phyloP scores from a whole-genome alignment of 169 alveolate species.

The Plasmodium falciparum region DNA sequence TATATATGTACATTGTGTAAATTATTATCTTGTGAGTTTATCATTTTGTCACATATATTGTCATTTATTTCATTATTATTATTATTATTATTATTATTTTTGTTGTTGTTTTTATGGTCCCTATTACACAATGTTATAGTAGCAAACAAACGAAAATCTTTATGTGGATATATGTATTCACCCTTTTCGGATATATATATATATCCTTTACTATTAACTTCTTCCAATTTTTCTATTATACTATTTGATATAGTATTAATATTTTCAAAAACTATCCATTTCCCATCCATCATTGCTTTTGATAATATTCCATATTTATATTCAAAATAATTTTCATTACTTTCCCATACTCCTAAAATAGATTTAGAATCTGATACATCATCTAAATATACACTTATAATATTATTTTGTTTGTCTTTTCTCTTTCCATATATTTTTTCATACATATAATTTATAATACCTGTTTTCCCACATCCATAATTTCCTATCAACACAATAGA shows the following conservation, averaged over 20 bases:
- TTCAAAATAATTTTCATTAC: slow-evolving; percentile 84
- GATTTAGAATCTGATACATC: slow-evolving; percentile 87
- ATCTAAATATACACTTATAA: slow-evolving; percentile 84
- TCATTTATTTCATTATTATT: background rate
- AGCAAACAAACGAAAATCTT: slow-evolving; percentile 79
- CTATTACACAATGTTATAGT: slow-evolving; percentile 57
- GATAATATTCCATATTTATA: slow-evolving; percentile 87
- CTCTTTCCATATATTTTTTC: slow-evolving; percentile 34
- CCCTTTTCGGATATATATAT: slow-evolving; percentile 80
- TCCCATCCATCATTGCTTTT: slow-evolving; percentile 84
- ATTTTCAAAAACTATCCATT: slow-evolving; percentile 88
- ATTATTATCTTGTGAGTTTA: too few relatives aligned
- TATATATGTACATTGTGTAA: too few relatives aligned
- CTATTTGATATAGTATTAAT: slow-evolving; percentile 83
- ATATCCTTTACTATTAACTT: slow-evolving; percentile 78
- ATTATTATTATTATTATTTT: background rate
- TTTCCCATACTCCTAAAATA: slow-evolving; percentile 87
- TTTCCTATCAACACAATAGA: slow-evolving; percentile 66
- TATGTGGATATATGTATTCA: slow-evolving; percentile 80
- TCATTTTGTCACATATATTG: too few relatives aligned
- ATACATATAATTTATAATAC: slow-evolving; percentile 56
- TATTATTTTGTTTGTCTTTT: slow-evolving; percentile 23
- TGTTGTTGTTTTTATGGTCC: background rate
- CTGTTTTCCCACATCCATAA: slow-evolving; percentile 75
- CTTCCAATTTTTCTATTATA: slow-evolving; percentile 80